Percentiles rank a stretch among this genome's conserved stretches.
phyloP scores from a whole-genome alignment of 768 basidiomycete species.

The Phylloporus arenicola region DNA sequence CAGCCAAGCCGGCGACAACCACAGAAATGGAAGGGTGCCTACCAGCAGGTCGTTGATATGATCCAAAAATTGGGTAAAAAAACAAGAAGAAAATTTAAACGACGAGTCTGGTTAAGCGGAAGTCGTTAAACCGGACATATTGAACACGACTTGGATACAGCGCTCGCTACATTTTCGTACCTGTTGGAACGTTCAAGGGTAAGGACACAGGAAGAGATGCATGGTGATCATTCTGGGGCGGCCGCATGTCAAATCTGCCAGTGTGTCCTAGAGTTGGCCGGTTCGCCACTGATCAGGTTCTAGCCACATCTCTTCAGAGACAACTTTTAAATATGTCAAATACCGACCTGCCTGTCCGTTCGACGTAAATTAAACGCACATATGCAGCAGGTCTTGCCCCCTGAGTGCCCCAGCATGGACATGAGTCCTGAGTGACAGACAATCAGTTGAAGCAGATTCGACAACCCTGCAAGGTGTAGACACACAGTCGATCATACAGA shows the following conservation, averaged over 20 bases:
- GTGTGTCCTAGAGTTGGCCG: not conserved
- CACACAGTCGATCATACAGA: not conserved
- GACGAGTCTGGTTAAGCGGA: not conserved
- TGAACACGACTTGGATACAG: not conserved
- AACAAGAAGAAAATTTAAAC: not conserved
- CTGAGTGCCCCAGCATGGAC: not conserved
- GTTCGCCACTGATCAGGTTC: not conserved
- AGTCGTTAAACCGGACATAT: conserved; percentile 2
- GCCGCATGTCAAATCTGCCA: conserved; percentile 18
- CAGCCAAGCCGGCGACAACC: conserved; percentile 10
- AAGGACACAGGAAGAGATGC: conserved; percentile 6
- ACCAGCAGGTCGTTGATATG: not conserved
- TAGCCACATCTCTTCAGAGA: conserved; percentile 6
- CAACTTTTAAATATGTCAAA: conserved; percentile 7
- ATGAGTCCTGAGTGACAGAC: conserved; percentile 6
- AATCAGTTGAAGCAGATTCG: not conserved
- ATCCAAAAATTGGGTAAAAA: conserved; percentile 12
- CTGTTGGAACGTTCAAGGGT: conserved; percentile 24
- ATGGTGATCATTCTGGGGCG: conserved; percentile 18
- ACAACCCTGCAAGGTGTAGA: not conserved
- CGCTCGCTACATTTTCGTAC: conserved; percentile 2
- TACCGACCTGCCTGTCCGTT: conserved; percentile 2
- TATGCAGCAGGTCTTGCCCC: conserved; percentile 1
- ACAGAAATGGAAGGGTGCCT: conserved; percentile 7
- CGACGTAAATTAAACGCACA: conserved; percentile 20